Base-by-base conservation (phyloP, 495 filamentous ascomycete genomes). In the Penicillium manginii region DNA sequence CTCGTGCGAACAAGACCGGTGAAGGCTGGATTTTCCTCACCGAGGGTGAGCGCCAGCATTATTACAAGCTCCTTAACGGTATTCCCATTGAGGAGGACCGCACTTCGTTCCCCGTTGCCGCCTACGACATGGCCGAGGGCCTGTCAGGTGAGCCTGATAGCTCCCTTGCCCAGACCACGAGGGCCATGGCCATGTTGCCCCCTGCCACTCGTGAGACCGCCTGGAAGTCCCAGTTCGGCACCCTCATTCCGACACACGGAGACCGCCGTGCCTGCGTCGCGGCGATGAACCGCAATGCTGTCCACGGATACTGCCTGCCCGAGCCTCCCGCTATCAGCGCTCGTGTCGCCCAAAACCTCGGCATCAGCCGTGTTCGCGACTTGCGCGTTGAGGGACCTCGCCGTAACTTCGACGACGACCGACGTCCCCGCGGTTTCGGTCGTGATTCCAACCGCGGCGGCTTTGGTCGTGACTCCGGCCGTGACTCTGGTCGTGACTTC, bases 1-100 rank as follows among this genome's bases (percentile, higher is more conserved):
- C 79, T 3, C 85, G 89, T 61, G 92, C 89, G 3, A 85, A 86
- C 62, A 91, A 91, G 68, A 71, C 80, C 42, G 94, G 94, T 62
- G 82, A 93, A 65, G 93, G 89, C 52, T 97, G 87, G 83, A 64
- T 96, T 15, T 63, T 98, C 53, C 59, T 92, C 8, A 75, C 84
- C n/a, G 68, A 84, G 8, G 55, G 77, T 12, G 91, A 97, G 68
- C 40, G 78, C 0, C n/a, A 54, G 0, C 72, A 78, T 11, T 77
- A 82, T 8, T 69, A 81, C 11, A 22, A 69, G 0, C 78, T 76
- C 8, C 80, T 97, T 11, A 54, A 57, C 4, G 64, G 72, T 10
- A 79, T 98, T 17, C 92, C 92, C 6, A 77, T 98, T 58, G 63
- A 84, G 43, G 63, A 73, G 0, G 87, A 91, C 66, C 68, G 74